These are phyloP conservation scores for Chloris gayana DNA, from an alignment of 176 grass and related monocot species.

Conservation along the genomic window DNA sequence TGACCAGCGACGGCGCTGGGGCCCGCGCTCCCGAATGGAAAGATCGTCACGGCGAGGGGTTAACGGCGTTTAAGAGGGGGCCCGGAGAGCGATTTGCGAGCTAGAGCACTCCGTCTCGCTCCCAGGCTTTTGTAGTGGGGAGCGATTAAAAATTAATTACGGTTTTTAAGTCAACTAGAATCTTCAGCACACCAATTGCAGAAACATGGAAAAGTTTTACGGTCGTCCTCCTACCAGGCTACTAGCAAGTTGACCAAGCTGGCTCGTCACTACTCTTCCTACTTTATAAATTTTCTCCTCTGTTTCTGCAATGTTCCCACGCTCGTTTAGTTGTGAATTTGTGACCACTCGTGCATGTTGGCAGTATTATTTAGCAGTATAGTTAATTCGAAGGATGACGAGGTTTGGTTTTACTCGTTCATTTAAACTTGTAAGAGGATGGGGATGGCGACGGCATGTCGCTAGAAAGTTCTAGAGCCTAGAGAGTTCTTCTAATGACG, in stretches of 20 bases:
- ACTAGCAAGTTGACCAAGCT: background rate
- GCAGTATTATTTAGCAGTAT: background rate
- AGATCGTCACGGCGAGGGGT: conserved; percentile 44
- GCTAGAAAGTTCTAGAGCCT: conserved; percentile 17
- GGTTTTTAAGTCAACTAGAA: background rate
- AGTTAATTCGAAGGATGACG: background rate
- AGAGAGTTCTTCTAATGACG: background rate
- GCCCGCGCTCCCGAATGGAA: conserved; percentile 4
- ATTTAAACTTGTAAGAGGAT: background rate
- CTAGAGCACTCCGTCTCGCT: background rate
- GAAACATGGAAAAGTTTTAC: background rate
- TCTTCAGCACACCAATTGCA: background rate
- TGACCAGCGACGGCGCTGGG: background rate
- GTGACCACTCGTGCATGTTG: background rate
- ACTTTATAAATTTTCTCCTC: no score
- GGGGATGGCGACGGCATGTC: background rate
- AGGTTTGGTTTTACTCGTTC: background rate
- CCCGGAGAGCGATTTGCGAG: conserved; percentile 30
- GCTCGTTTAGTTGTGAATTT: background rate
- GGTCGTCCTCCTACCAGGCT: background rate
- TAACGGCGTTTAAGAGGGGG: conserved; percentile 36
- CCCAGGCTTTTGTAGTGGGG: background rate
- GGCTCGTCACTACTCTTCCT: background rate
- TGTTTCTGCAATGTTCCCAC: background rate
- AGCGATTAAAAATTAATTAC: background rate